These are phyloP conservation scores for Solanum clarkiae DNA, from an alignment of 257 asterid genomes.

Conservation along the genomic window DNA sequence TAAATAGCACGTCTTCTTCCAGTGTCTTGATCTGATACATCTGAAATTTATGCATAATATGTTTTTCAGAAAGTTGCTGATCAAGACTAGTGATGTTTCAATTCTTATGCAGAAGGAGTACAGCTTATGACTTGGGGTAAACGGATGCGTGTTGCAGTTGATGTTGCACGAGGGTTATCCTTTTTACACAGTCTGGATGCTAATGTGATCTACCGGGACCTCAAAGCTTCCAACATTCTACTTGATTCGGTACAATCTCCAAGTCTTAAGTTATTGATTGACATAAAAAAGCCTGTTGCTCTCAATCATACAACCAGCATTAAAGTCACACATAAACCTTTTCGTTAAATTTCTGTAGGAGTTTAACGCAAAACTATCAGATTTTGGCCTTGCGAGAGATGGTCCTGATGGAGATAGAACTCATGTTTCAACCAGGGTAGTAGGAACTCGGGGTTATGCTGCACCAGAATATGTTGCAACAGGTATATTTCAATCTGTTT, in stretches of 20 bases:
- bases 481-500: constrained; percentile 13
- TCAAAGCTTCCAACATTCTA: constrained; percentile 51
- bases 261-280: background rate
- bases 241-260: constrained; percentile 40
- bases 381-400: constrained; percentile 65
- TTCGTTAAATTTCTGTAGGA: constrained; percentile 22
- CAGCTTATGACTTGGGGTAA: constrained; percentile 50
- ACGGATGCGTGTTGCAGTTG: constrained; percentile 36
- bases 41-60: background rate
- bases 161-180: constrained; percentile 49
- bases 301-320: background rate
- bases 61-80: background rate
- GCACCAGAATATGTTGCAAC: constrained; percentile 66
- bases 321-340: background rate
- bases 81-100: background rate
- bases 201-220: constrained; percentile 55
- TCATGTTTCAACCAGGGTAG: constrained; percentile 61
- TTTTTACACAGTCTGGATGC: constrained; percentile 44
- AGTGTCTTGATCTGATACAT: background rate
- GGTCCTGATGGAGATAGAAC: constrained; percentile 64
- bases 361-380: constrained; percentile 56
- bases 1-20: background rate
- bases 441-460: constrained; percentile 69
- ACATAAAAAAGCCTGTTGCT: background rate
- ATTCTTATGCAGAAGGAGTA: constrained; percentile 37